Percentiles rank a stretch among this genome's conserved stretches.
Evolutionary conservation across 768 basidiomycete species (phyloP).

Genomic region (Phlebiopsis gigantea): DNA sequence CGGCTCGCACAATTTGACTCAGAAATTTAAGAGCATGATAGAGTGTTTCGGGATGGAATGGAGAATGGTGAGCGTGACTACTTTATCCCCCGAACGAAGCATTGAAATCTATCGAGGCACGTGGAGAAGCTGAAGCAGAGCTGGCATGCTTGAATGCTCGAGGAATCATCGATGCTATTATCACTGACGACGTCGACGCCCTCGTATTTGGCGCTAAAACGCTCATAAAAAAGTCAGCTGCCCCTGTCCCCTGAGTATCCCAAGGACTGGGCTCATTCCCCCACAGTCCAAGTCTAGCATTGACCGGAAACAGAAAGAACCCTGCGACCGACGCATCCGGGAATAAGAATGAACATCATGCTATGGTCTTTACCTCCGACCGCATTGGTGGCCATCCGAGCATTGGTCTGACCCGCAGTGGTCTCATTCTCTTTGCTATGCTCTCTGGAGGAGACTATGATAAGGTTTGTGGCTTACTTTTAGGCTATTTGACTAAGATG

Average conservation of each 20-base stretch:
- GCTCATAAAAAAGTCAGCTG: conserved; percentile 37
- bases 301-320: conserved; percentile 24
- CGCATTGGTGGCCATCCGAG: conserved; percentile 19
- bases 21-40: conserved; percentile 19
- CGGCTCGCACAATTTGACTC: conserved; percentile 19
- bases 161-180: conserved; percentile 38
- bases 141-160: conserved; percentile 35
- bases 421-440: conserved; percentile 30
- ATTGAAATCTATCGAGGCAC: conserved; percentile 26
- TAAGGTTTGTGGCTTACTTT: no score
- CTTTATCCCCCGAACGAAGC: background rate
- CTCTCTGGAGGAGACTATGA: conserved; percentile 33
- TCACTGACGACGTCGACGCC: conserved; percentile 45
- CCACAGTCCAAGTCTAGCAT: conserved; percentile 15
- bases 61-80: conserved; percentile 19
- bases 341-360: conserved; percentile 20
- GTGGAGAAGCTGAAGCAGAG: conserved; percentile 47
- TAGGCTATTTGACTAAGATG: background rate
- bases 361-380: conserved; percentile 21
- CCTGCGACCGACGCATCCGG: conserved; percentile 23
- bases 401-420: conserved; percentile 24
- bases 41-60: conserved; percentile 25
- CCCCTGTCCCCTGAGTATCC: background rate
- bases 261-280: background rate
- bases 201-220: conserved; percentile 41